phyloP scores from a whole-genome alignment of 2,329 filamentous ascomycete species.

The Dendryphion nanum region DNA sequence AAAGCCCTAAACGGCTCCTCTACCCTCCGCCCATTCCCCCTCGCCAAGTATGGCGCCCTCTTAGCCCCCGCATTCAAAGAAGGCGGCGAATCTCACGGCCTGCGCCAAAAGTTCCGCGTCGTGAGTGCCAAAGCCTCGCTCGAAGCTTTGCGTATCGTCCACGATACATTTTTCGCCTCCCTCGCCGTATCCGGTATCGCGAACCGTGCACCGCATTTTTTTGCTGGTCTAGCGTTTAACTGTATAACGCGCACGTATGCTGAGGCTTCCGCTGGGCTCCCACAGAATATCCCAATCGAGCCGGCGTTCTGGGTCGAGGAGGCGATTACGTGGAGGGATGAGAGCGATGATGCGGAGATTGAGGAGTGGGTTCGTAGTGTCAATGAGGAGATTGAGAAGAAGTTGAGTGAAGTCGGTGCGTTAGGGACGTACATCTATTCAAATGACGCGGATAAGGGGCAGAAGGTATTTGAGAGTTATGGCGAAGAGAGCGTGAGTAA shows the following conservation, averaged over 20 bases:
- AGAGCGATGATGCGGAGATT: conserved; percentile 10
- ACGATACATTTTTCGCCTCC: conserved; percentile 14
- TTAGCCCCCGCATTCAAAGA: conserved; percentile 11
- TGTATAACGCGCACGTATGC: conserved; percentile 12
- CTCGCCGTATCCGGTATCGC: conserved; percentile 8
- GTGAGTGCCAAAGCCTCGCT: conserved; percentile 9
- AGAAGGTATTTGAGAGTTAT: conserved; percentile 43
- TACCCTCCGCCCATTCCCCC: conserved; percentile 9
- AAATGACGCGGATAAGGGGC: conserved; percentile 29
- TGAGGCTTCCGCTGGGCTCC: conserved; percentile 6
- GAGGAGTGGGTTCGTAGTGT: conserved; percentile 42
- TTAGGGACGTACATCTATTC: conserved; percentile 15
- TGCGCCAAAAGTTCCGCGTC: conserved; percentile 17
- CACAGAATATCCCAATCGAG: conserved; percentile 9
- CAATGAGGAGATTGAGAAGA: conserved; percentile 49
- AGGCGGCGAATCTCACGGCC: conserved; percentile 11
- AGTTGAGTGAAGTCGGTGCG: conserved; percentile 45
- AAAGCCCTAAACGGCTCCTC: conserved; percentile 11
- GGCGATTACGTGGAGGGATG: conserved; percentile 12
- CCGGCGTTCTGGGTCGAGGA: conserved; percentile 20
- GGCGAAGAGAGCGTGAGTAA: conserved; percentile 33
- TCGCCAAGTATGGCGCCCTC: conserved; percentile 8
- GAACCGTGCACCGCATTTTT: conserved; percentile 11
- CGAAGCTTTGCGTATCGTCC: conserved; percentile 13
- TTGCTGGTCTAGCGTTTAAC: conserved; percentile 17